Evolutionary conservation across 192 early-diverging fungal genomes (phyloP), one percentile per base, ranked within the genome.

Genomic region (Chytriomyces hyalinus): DNA sequence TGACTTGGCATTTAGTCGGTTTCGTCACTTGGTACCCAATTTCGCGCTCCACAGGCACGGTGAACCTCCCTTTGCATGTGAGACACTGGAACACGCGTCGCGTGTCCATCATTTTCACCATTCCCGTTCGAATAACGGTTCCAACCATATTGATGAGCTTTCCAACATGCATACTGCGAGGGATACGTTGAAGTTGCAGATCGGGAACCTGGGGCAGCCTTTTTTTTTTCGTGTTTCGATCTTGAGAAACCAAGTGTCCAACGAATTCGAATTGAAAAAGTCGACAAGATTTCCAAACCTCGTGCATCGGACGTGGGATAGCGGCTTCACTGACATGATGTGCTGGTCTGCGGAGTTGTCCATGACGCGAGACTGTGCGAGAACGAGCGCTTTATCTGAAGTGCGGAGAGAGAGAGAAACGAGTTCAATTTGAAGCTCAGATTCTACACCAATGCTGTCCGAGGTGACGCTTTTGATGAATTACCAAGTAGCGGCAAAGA

Each of bases 61-160:
- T 49, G 70, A 93, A 94, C 2, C 70, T 28, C 1, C 87, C 83
- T 22, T 89, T 84, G 74, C 93, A 94, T 51, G 81, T 85, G 11
- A 68, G 17, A 70, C 93, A 94, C 43, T 70, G 61, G 65, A 78
- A 91, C 4, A 74, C n/a, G 50, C 85, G 81, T 44, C 83, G 79
- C 49, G 83, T 88, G 71, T 94, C 91, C 76, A 93, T 79, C 85
- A 94, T 88, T 78, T 92, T 92, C 28, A 88, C 85, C 66, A 85
- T 66, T 0, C 92, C 92, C 5, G 90, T 90, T 64, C 44, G 46
- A 10, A 44, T 53, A 11, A 11, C 92, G 11, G 92, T 93, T 8
- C 91, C 92, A 4, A 88, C 82, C 5, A 93, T 66, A 20, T 82
- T 80, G 26, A 92, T 48, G 78, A 92, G 83, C 9, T 79, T 80